Evolutionary conservation across 148 eudicot genomes (phyloP).

Genomic region (Salicornia ramosissima): DNA sequence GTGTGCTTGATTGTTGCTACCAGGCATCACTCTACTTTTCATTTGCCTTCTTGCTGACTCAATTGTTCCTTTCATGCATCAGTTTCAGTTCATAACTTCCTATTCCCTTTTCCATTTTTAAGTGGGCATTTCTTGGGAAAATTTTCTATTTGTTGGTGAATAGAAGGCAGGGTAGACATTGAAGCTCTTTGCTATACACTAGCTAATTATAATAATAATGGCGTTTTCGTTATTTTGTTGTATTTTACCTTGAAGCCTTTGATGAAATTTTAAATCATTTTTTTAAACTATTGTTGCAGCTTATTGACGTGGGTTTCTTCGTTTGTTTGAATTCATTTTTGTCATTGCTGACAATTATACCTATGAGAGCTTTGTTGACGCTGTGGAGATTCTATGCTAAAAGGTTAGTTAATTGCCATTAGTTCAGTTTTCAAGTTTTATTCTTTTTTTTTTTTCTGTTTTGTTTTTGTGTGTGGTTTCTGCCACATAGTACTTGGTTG

Average conservation of each 20-base stretch:
- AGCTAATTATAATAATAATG: too few relatives aligned
- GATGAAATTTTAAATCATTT: not conserved
- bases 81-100: too few relatives aligned
- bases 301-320: constrained; percentile 81
- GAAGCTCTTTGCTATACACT: too few relatives aligned
- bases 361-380: constrained; percentile 49
- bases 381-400: constrained; percentile 48
- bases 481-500: not conserved
- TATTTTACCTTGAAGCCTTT: too few relatives aligned
- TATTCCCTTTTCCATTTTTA: constrained; percentile 8
- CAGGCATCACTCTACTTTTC: too few relatives aligned
- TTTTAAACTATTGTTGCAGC: constrained; percentile 51
- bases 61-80: constrained; percentile 6
- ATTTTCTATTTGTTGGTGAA: not conserved
- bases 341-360: constrained; percentile 90
- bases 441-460: not conserved
- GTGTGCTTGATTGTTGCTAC: too few relatives aligned
- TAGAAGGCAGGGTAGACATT: too few relatives aligned
- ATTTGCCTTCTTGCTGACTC: too few relatives aligned
- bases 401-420: constrained; percentile 48
- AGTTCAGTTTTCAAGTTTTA: not conserved
- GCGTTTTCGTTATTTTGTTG: too few relatives aligned
- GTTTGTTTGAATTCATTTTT: constrained; percentile 91
- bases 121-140: not conserved
- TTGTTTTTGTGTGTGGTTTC: not conserved